Base-by-base conservation (phyloP, 129 eudicot genomes). In the Flaveria ramosissima region DNA sequence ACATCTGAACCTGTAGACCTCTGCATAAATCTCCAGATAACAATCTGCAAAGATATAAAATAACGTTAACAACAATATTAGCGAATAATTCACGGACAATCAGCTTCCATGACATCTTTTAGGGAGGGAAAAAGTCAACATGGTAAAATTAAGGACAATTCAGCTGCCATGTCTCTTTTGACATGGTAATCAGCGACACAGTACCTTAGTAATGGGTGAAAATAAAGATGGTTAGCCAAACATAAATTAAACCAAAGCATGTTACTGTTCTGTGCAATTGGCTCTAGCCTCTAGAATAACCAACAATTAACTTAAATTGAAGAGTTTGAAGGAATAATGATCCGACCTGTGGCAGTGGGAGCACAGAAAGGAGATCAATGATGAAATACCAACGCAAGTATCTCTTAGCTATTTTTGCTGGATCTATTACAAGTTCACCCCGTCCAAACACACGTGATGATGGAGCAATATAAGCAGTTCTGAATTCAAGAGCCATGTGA, bases 371-470 rank as follows among this genome's bases (percentile, higher is more conserved):
- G 73, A 93, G 84, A 90, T 93, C 98, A 47, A 93, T 76, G 68
- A 90, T 86, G 66, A 93, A 93, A 81, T 93, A 85, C 89, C 88
- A 84, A 77, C 77, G 81, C 88, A 93, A 63, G 78, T 93, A 93
- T 77, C 95, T 76, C 73, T 86, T 93, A 2, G 98, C 98, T 62
- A 93, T 93, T 81, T 93, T 84, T 21, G 78, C 90, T 47, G 96
- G 84, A 90, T 93, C 98, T 43, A 93, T 93, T 13, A 93, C 98
- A 71, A 93, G 96, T 88, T 93, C 98, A 70, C 98, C 98, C 24
- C 98, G 86, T 70, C 98, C 98, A 82, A 93, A 93, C 65, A 93
- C 98, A 74, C 98, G 89, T 17, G 98, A 93, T 11, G 98, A 93
- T 27, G 98, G 98, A 27, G 98, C 98, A 73, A 93, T 88, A 46